These are phyloP conservation scores for Sclerotinia borealis DNA, from an alignment of 2,329 filamentous ascomycete species.

Conservation along the genomic window DNA sequence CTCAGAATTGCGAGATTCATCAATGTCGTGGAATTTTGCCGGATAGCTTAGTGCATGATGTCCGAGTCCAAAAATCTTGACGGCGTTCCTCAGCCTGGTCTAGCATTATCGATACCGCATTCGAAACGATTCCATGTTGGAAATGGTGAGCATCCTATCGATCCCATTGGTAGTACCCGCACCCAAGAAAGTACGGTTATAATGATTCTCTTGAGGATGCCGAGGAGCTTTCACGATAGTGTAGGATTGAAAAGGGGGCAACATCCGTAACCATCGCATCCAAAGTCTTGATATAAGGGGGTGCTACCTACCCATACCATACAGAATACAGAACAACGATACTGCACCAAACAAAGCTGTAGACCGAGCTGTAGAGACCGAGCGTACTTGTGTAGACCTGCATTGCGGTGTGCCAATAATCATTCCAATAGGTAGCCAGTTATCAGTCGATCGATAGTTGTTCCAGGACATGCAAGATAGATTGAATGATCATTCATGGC, in stretches of 20 bases:
- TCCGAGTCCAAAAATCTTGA: conserved; percentile 12
- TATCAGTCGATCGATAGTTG: conserved; percentile 9
- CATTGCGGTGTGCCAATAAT: conserved; percentile 5
- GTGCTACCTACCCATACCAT: neutral
- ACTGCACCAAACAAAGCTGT: neutral
- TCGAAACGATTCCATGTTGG: conserved; percentile 8
- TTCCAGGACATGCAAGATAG: conserved; percentile 10
- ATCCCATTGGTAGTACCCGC: conserved; percentile 5
- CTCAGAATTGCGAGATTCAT: conserved; percentile 11
- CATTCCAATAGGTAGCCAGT: conserved; percentile 3
- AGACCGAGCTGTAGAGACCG: conserved; percentile 1
- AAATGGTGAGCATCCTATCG: neutral
- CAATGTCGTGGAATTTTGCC: conserved; percentile 22
- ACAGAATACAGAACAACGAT: neutral
- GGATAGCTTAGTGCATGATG: conserved; percentile 21
- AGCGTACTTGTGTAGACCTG: conserved; percentile 1
- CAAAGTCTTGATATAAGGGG: neutral
- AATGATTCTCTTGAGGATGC: conserved; percentile 3
- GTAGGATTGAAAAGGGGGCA: conserved; percentile 4
- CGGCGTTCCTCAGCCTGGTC: conserved; percentile 12
- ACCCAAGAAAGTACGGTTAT: conserved; percentile 4
- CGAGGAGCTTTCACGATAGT: neutral
- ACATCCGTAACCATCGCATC: neutral
- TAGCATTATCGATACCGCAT: neutral
- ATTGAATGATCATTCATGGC: conserved; percentile 11